phyloP scores from a whole-genome alignment of 805 yeast genomes.

The Saccharomycopsis oosterbeekiorum region DNA sequence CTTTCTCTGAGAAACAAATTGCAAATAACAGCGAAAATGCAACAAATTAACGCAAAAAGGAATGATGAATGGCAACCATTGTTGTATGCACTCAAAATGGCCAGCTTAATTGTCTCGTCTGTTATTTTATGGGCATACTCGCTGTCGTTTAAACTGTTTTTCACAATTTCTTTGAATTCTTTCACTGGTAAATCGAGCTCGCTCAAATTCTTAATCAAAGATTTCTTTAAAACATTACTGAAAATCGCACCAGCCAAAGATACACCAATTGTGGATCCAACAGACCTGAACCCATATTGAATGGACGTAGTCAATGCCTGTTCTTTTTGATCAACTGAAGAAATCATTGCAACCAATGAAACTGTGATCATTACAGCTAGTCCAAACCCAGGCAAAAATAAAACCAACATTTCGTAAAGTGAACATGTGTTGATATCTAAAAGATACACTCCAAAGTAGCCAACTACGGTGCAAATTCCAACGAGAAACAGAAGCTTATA shows the following conservation, averaged over 20 bases:
- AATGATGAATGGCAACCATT: constrained; percentile 13
- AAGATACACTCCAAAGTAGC: constrained; percentile 31
- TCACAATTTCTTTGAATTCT: constrained; percentile 32
- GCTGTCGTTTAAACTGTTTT: constrained; percentile 45
- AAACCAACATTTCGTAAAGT: constrained; percentile 33
- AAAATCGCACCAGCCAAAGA: constrained; percentile 59
- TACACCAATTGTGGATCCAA: constrained; percentile 81
- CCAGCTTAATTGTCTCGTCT: constrained; percentile 39
- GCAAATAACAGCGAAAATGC: constrained; percentile 5
- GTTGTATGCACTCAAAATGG: constrained; percentile 29
- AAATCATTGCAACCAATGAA: constrained; percentile 62
- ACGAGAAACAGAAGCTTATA: constrained; percentile 35
- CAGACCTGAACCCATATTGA: constrained; percentile 78
- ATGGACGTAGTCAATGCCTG: constrained; percentile 87
- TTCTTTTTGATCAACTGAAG: constrained; percentile 55
- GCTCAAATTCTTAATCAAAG: not conserved
- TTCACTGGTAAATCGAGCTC: constrained; percentile 27
- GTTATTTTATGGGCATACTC: constrained; percentile 42
- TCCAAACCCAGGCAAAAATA: constrained; percentile 52
- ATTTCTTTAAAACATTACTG: constrained; percentile 34
- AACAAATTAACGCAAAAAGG: constrained; percentile 11
- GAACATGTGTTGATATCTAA: constrained; percentile 22
- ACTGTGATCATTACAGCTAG: constrained; percentile 62
- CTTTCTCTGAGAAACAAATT: constrained; percentile 12
- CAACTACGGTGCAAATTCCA: constrained; percentile 37